Evolutionary conservation across 352 stramenopile genomes (phyloP).

Genomic region (Globisporangium yorkense): DNA sequence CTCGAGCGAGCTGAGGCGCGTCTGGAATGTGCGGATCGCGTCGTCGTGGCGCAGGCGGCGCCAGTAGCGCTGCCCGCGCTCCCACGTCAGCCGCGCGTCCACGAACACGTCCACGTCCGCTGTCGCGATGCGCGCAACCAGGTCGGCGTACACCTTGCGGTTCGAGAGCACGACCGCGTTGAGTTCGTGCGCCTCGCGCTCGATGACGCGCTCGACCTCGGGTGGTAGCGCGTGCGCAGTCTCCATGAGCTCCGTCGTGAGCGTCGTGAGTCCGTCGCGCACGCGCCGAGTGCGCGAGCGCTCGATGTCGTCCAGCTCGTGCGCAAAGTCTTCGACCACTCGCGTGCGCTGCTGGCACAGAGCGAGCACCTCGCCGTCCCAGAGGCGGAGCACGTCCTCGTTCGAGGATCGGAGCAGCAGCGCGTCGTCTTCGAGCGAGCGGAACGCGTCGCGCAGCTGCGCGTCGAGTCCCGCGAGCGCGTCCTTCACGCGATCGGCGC

Average conservation of each 20-base stretch:
- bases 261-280: conserved; percentile 23
- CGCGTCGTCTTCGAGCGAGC: conserved; percentile 22
- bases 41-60: conserved; percentile 69
- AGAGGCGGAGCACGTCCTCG: conserved; percentile 29
- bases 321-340: conserved; percentile 34
- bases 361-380: conserved; percentile 25
- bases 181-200: conserved; percentile 65
- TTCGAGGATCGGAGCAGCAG: conserved; percentile 36
- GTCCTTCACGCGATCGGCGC: conserved; percentile 57
- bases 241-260: conserved; percentile 62
- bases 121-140: conserved; percentile 58
- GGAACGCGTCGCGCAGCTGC: conserved; percentile 15
- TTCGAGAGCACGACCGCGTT: conserved; percentile 85
- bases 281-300: conserved; percentile 37
- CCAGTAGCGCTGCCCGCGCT: conserved; percentile 56
- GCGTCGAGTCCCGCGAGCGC: conserved; percentile 32
- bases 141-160: conserved; percentile 59
- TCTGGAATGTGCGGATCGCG: conserved; percentile 57
- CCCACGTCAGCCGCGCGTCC: conserved; percentile 50
- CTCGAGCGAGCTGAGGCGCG: conserved; percentile 38
- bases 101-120: conserved; percentile 68
- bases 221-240: conserved; percentile 49
- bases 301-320: conserved; percentile 47
- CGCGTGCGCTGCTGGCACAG: conserved; percentile 40
- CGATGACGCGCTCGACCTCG: conserved; percentile 72